Conservation (phyloP, 208 protist species). For the Leishmania martiniquensis region DNA sequence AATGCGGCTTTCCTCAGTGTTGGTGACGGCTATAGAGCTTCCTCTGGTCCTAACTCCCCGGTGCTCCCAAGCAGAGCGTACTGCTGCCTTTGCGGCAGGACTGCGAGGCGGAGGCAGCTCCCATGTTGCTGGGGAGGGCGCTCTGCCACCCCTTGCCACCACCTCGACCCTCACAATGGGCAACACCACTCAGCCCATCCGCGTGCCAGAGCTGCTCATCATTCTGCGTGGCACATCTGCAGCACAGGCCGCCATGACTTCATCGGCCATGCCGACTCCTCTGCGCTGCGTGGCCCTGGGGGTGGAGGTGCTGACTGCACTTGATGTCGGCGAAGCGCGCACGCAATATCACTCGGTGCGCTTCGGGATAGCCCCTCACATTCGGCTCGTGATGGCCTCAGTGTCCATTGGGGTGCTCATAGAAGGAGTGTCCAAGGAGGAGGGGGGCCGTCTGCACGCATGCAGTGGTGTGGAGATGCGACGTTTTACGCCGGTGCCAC, state of each 20-base stretch:
- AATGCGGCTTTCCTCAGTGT: background rate
- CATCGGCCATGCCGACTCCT: background rate
- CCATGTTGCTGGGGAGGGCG: background rate
- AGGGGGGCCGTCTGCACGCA: background rate
- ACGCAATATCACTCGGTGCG: slow-evolving; percentile 5
- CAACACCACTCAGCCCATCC: background rate
- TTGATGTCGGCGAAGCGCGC: background rate
- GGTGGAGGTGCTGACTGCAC: slow-evolving; percentile 16
- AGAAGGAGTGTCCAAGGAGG: no score
- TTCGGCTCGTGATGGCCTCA: slow-evolving; percentile 5
- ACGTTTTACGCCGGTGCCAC: no score
- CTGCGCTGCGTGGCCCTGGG: slow-evolving; percentile 10
- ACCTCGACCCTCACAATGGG: background rate
- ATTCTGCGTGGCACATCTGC: background rate
- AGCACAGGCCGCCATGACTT: background rate
- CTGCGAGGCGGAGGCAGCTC: background rate
- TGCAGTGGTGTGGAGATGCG: background rate
- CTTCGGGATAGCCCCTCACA: slow-evolving; percentile 15
- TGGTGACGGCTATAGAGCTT: slow-evolving; percentile 3
- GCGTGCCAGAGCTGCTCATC: slow-evolving; percentile 7
- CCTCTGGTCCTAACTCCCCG: slow-evolving; percentile 8
- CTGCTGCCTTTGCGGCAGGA: background rate
- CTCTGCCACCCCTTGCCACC: background rate
- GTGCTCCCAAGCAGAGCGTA: slow-evolving; percentile 14
- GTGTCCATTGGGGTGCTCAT: no score